phyloP scores from a whole-genome alignment of 176 grass and related monocot species.

The Pharus latifolius region DNA sequence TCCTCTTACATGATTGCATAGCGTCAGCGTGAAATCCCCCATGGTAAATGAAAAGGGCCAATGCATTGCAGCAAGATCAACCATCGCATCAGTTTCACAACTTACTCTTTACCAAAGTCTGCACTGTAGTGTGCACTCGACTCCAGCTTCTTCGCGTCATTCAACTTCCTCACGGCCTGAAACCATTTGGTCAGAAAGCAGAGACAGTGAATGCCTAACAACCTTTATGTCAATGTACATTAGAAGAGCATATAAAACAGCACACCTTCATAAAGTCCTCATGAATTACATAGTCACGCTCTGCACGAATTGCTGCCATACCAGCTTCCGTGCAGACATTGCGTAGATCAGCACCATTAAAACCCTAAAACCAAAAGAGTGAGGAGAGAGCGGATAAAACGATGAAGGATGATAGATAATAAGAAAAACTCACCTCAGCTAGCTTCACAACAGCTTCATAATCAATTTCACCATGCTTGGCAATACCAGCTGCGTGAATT shows the following conservation, averaged over 20 bases:
- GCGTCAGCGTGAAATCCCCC: neutral
- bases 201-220: neutral
- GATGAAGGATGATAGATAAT: neutral
- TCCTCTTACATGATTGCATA: neutral
- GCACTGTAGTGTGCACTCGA: slow-evolving; percentile 86
- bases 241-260: neutral
- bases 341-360: slow-evolving; percentile 94
- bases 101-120: slow-evolving; percentile 84
- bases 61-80: neutral
- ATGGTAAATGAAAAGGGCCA: neutral
- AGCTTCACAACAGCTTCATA: slow-evolving; percentile 98
- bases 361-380: slow-evolving; percentile 42
- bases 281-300: slow-evolving; percentile 92
- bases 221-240: neutral
- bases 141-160: slow-evolving; percentile 91
- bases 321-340: slow-evolving; percentile 98
- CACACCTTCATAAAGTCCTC: slow-evolving; percentile 99
- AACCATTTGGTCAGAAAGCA: neutral
- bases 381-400: neutral
- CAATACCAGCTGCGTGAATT: slow-evolving; percentile 93
- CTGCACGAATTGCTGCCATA: slow-evolving; percentile 96
- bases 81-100: neutral
- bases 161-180: slow-evolving; percentile 88
- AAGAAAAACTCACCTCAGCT: slow-evolving; percentile 57
- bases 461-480: slow-evolving; percentile 98